These are phyloP conservation scores for Chlamydomonas reinhardtii DNA, from an alignment of 163 green algal species.

Conservation along the genomic window DNA sequence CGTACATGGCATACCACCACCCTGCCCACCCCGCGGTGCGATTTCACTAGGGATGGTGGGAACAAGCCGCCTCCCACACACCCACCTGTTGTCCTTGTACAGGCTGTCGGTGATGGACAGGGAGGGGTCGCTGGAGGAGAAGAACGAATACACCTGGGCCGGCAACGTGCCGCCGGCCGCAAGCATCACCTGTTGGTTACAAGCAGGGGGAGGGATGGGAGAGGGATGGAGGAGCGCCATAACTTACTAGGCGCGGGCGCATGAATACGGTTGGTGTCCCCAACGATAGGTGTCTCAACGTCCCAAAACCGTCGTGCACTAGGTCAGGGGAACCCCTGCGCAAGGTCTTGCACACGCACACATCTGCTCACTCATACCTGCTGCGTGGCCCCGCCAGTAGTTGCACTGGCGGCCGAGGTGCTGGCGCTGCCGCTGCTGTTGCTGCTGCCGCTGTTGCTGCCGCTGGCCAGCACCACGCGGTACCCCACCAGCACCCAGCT, in stretches of 20 bases:
- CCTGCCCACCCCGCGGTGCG: no score
- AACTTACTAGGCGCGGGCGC: no score
- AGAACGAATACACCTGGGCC: not conserved
- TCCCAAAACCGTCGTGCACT: no score
- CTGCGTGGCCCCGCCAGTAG: not conserved
- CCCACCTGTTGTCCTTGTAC: conserved; percentile 23
- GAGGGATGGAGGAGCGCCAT: no score
- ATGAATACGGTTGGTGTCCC: no score
- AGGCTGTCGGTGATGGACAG: not conserved
- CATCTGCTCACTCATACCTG: not conserved
- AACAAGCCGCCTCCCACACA: no score
- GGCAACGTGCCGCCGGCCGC: conserved; percentile 16
- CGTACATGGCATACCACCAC: not conserved
- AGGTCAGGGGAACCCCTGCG: no score
- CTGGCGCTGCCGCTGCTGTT: not conserved
- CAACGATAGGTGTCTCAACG: no score
- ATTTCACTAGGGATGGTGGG: no score
- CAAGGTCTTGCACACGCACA: no score
- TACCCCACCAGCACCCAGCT: conserved; percentile 28
- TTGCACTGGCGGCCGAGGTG: not conserved
- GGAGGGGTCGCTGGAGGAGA: not conserved
- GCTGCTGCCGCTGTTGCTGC: not conserved
- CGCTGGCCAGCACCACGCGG: not conserved
- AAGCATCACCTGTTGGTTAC: not conserved
- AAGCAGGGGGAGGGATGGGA: no score